phyloP scores from a whole-genome alignment of 2,329 filamentous ascomycete genomes.

The Ophiostoma novo-ulmi region DNA sequence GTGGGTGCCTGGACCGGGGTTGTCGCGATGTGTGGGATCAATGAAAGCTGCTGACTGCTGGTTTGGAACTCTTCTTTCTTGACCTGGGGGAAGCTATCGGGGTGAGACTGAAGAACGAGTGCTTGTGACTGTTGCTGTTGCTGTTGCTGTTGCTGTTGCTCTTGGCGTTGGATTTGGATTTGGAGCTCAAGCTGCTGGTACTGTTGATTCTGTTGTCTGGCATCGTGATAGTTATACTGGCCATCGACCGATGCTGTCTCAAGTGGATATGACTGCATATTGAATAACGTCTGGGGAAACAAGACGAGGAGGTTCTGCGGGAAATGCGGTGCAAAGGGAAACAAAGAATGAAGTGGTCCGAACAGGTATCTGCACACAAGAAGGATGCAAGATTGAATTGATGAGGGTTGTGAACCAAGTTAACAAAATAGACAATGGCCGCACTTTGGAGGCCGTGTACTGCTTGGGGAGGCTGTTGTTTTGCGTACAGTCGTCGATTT shows the following conservation, averaged over 20 bases:
- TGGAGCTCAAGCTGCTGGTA: neutral
- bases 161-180: neutral
- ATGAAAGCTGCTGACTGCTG: neutral
- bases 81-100: neutral
- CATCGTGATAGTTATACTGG: constrained; percentile 13
- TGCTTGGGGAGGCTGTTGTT: neutral
- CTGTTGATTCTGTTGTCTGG: neutral
- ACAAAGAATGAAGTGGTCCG: neutral
- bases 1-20: neutral
- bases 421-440: neutral
- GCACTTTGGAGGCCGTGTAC: neutral
- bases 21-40: neutral
- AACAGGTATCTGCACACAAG: neutral
- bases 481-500: neutral
- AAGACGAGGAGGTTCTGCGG: neutral
- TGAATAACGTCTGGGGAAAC: neutral
- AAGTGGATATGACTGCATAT: neutral
- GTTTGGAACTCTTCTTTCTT: neutral
- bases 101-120: neutral
- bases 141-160: neutral
- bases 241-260: neutral
- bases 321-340: neutral
- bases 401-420: neutral
- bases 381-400: neutral
- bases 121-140: neutral